Base-by-base conservation (phyloP, 345 rosid genomes). In the Barbarea vulgaris region DNA sequence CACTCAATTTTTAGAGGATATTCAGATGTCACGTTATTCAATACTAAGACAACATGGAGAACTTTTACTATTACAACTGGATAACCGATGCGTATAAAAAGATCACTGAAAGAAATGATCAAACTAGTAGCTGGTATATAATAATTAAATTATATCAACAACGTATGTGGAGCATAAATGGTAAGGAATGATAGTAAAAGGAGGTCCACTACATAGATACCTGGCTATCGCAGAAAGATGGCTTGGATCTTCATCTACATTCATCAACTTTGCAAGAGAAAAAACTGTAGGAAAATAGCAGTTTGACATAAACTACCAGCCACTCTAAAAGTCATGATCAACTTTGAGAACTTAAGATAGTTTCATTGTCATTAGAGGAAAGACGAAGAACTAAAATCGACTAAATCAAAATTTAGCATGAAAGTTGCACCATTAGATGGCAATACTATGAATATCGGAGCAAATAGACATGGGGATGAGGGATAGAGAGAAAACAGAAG, bases 161-260 rank as follows among this genome's bases (percentile, higher is more conserved):
- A 21, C 44, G 17, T 28, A 53, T 7, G 27, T 27, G 47, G 48
- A 67, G 1, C 13, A 67, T 8, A 28, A 44, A 4, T 2, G 2
- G 31, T 41, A 73, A 37, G 25, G 55, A 58, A 18, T n/a, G 19
- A 18, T 8, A 46, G 9, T 34, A 22, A 22, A 50, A 50, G 24
- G 12, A 55, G 44, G 28, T 46, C 59, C 46, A 41, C 18, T 21
- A 30, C 37, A 46, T 34, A 56, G 14, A 24, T 85, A 95, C 99
- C 99, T 89, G 63, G 99, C 97, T 81, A 95, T 89, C 7, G 96
- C 96, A 81, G 99, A 95, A 81, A 95, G 99, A 67, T 89, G 83
- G 80, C 99, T 86, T 71, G 80, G 86, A 78, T 88, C 89, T 86
- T 88, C 98, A 73, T 84, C 83, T 42, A 86, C 91, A 77, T 96